Evolutionary conservation across 768 basidiomycete species (phyloP).

Genomic region (Boletus speciosus): DNA sequence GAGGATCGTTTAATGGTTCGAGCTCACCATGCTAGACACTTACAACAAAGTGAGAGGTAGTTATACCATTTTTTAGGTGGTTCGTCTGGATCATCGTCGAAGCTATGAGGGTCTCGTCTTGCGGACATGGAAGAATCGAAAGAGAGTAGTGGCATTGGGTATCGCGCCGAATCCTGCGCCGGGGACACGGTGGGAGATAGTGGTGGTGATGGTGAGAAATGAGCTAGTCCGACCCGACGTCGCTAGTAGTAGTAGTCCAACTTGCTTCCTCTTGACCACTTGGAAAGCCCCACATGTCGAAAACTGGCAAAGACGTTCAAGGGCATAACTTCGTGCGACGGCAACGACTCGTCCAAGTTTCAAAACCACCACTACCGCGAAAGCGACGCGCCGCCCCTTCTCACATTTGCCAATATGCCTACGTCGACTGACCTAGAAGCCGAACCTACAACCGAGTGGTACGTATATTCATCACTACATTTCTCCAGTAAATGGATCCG

Average conservation of each 20-base stretch:
- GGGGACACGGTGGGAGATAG: no score
- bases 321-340: background rate
- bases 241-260: background rate
- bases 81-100: conserved; percentile 34
- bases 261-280: no score
- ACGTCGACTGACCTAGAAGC: background rate
- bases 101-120: conserved; percentile 4
- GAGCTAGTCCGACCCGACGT: background rate
- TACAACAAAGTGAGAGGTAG: conserved; percentile 56
- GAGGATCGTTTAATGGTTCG: background rate
- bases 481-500: background rate
- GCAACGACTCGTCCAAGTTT: background rate
- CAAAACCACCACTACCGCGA: background rate
- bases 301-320: background rate
- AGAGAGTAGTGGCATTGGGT: conserved; percentile 30
- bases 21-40: conserved; percentile 17
- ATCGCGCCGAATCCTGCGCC: background rate
- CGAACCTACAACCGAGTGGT: no score
- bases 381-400: background rate
- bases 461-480: background rate
- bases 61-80: conserved; percentile 51
- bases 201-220: conserved; percentile 1
- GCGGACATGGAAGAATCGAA: conserved; percentile 22
- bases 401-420: background rate
- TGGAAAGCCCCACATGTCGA: no score